Base-by-base conservation (phyloP, 192 early-diverging fungal genomes). In the Coemansia asiatica region DNA sequence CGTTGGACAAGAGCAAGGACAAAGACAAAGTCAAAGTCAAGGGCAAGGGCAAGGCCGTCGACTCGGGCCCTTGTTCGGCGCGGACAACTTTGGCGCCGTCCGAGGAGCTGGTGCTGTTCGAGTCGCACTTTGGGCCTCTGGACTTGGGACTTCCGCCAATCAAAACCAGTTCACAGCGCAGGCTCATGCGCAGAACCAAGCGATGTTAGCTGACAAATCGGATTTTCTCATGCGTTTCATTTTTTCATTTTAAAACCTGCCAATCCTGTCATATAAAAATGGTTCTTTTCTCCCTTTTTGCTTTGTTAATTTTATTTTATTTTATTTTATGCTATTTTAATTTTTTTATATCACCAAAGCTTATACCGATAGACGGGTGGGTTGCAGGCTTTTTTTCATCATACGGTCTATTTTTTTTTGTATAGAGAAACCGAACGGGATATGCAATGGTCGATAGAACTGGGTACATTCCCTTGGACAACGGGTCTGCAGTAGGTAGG, bases 61-160 rank as follows among this genome's bases (percentile, higher is more conserved):
- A 16, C 40, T 15, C 27, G 21, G n/a, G 38, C 16, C 46, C 28
- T n/a, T 56, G 25, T 31, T 31, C 49, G 26, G 36, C 51, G 56
- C 26, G 22, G 36, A 19, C 65, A 21, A 38, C 29, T 9, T 22
- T 23, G 27, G 35, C 22, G 9, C 40, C 40, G 16, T 18, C 40
- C 12, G 35, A n/a, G 1, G 59, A 49, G 21, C 33, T 66, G 40
- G 58, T 82, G 13, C 56, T 82, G 44, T 50, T 62, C 46, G 74
- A 76, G 56, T 74, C 71, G 22, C 70, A 76, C 53, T 75, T 82
- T 66, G 74, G 75, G 18, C 79, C 79, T 27, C 64, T 76, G 40
- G 74, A 73, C 46, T 71, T 82, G 19, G 79, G 79, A 6, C 58
- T 82, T 56, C 74, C 74, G 48, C 79, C 79, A 12, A 63, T 82